Conservation (phyloP, 164 flowering plant species). For the Warburgia ugandensis region DNA sequence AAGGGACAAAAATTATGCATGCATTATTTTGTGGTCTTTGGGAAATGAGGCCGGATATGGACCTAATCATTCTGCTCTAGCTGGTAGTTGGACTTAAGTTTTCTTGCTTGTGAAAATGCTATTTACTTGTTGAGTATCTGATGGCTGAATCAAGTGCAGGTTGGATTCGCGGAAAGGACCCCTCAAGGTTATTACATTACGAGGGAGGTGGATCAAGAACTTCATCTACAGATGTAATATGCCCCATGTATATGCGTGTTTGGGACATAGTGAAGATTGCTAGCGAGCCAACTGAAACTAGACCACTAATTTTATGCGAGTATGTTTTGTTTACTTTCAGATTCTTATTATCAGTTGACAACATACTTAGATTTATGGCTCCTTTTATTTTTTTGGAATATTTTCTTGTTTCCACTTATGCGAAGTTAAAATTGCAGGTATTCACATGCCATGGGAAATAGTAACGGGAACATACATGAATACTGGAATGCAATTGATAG, state of each 20-base stretch:
- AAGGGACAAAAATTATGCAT: constrained; percentile 95
- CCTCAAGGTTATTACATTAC: constrained; percentile 79
- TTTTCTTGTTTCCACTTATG: neutral
- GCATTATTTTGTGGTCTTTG: constrained; percentile 86
- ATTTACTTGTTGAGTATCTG: neutral
- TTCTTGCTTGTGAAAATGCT: too few relatives aligned
- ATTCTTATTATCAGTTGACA: neutral
- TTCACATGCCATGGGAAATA: constrained; percentile 97
- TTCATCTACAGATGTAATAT: constrained; percentile 83
- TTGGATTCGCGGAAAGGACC: constrained; percentile 81
- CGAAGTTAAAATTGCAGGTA: constrained; percentile 42
- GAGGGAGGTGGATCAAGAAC: constrained; percentile 99
- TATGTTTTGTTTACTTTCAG: constrained; percentile 27
- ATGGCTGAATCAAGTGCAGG: constrained; percentile 32
- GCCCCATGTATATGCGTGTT: constrained; percentile 98
- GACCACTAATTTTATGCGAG: constrained; percentile 99
- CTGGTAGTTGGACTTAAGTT: constrained; percentile 41
- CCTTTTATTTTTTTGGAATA: too few relatives aligned
- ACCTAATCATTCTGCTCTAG: constrained; percentile 83
- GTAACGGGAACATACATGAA: constrained; percentile 74
- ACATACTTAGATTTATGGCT: neutral
- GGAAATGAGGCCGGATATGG: constrained; percentile 96
- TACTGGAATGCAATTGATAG: constrained; percentile 94
- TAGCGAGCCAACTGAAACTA: constrained; percentile 66
- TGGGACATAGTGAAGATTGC: constrained; percentile 91